Conservation (phyloP, 371 early-diverging fungal genomes). For the Syncephalis plumigaleata region DNA sequence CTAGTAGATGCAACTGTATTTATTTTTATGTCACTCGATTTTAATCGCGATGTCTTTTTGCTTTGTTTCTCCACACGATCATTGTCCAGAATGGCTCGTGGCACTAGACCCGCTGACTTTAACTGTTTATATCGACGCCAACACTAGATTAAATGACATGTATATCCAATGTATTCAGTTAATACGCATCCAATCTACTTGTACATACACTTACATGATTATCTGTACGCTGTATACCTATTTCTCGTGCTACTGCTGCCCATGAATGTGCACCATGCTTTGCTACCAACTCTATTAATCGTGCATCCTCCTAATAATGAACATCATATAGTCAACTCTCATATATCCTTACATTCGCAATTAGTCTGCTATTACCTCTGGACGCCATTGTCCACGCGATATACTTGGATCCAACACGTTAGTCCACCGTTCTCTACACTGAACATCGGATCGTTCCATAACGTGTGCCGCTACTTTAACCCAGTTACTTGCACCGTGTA, state of each 20-base stretch:
- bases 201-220: conserved; percentile 29
- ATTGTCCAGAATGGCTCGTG: too few relatives aligned
- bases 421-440: conserved; percentile 73
- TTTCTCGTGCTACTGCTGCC: conserved; percentile 23
- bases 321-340: not conserved
- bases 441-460: conserved; percentile 65
- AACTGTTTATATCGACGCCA: conserved; percentile 23
- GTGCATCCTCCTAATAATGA: conserved; percentile 16
- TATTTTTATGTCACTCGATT: too few relatives aligned
- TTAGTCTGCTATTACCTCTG: conserved; percentile 17
- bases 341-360: not conserved
- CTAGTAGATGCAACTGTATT: too few relatives aligned
- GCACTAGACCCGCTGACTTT: too few relatives aligned
- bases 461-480: conserved; percentile 45
- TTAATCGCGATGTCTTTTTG: too few relatives aligned
- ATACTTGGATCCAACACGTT: conserved; percentile 50
- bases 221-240: conserved; percentile 29
- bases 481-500: conserved; percentile 63
- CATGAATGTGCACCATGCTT: conserved; percentile 28
- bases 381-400: conserved; percentile 27
- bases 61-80: too few relatives aligned
- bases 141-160: too few relatives aligned
- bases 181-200: too few relatives aligned
- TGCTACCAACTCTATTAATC: conserved; percentile 17
- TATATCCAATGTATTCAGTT: too few relatives aligned